Conservation (phyloP, 768 basidiomycete species). For the Hydnomerulius pinastri region DNA sequence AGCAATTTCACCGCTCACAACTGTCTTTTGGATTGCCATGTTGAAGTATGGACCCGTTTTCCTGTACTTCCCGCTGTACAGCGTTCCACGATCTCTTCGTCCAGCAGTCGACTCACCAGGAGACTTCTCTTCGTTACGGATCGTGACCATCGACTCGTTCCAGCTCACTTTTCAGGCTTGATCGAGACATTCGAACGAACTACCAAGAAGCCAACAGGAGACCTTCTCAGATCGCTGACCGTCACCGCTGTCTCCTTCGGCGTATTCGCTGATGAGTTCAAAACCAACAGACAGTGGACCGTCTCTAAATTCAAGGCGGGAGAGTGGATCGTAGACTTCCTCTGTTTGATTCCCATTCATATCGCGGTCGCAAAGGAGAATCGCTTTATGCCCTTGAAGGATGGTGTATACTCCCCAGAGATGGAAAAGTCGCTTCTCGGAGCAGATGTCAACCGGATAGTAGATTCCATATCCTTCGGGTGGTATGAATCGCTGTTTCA, state of each 20-base stretch:
- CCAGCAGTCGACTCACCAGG: slow-evolving; percentile 26
- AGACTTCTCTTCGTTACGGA: slow-evolving; percentile 44
- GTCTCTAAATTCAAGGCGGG: slow-evolving; percentile 43
- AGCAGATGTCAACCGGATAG: slow-evolving; percentile 51
- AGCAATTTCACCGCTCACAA: slow-evolving; percentile 39
- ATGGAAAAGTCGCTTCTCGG: slow-evolving; percentile 53
- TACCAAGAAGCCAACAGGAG: slow-evolving; percentile 49
- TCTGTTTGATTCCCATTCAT: slow-evolving; percentile 61
- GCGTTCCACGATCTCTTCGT: slow-evolving; percentile 38
- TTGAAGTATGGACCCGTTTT: slow-evolving; percentile 56
- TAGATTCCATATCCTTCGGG: slow-evolving; percentile 50
- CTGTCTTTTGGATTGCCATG: slow-evolving; percentile 48
- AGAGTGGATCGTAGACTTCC: slow-evolving; percentile 56
- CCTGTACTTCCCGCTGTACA: slow-evolving; percentile 52
- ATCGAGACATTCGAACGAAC: slow-evolving; percentile 44
- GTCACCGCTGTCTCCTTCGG: slow-evolving; percentile 30
- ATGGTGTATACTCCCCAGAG: slow-evolving; percentile 46
- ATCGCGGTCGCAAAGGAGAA: slow-evolving; percentile 56
- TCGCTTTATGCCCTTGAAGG: slow-evolving; percentile 55
- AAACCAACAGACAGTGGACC: slow-evolving; percentile 13
- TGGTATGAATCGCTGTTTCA: slow-evolving; percentile 63
- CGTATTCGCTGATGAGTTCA: slow-evolving; percentile 14
- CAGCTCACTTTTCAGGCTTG: slow-evolving; percentile 41
- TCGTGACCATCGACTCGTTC: slow-evolving; percentile 30
- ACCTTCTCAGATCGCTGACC: slow-evolving; percentile 31